phyloP scores from a whole-genome alignment of 2,329 filamentous ascomycete species.

The Hypoxylon sp. region DNA sequence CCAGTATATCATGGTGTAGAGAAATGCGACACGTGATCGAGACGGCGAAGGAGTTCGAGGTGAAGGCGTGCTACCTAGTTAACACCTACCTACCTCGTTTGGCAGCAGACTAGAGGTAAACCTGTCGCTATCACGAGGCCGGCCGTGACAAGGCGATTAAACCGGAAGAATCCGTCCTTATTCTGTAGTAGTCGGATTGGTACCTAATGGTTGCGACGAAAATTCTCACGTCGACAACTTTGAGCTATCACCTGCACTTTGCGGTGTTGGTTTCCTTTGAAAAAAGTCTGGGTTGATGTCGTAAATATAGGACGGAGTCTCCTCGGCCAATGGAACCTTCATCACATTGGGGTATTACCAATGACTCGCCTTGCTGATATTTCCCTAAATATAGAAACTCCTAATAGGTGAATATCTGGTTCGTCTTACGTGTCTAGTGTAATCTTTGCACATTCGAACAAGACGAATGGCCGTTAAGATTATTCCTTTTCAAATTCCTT shows the following conservation, averaged over 20 bases:
- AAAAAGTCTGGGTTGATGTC: neutral
- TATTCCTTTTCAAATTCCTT: neutral
- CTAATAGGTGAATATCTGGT: slow-evolving; percentile 7
- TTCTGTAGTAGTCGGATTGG: neutral
- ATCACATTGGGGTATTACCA: slow-evolving; percentile 3
- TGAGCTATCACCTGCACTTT: neutral
- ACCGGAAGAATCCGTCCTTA: slow-evolving; percentile 3
- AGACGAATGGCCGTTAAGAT: neutral
- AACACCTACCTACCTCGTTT: slow-evolving; percentile 20
- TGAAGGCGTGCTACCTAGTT: slow-evolving; percentile 6
- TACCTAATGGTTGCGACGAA: neutral
- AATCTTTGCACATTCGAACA: neutral
- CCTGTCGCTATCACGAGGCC: slow-evolving; percentile 10
- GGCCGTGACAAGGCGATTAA: slow-evolving; percentile 5
- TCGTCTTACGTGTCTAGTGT: neutral
- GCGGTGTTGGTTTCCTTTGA: slow-evolving; percentile 1
- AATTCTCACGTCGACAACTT: neutral
- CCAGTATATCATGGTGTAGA: slow-evolving; percentile 6
- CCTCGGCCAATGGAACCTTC: slow-evolving; percentile 14
- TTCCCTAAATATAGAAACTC: slow-evolving; percentile 21
- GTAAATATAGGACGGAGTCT: slow-evolving; percentile 7
- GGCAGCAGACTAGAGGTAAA: slow-evolving; percentile 11
- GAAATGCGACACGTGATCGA: slow-evolving; percentile 16
- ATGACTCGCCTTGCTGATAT: neutral
- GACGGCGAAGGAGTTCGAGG: slow-evolving; percentile 10